These are phyloP conservation scores for Colletotrichum liriopes DNA, from an alignment of 2,329 filamentous ascomycete species.

Conservation along the genomic window DNA sequence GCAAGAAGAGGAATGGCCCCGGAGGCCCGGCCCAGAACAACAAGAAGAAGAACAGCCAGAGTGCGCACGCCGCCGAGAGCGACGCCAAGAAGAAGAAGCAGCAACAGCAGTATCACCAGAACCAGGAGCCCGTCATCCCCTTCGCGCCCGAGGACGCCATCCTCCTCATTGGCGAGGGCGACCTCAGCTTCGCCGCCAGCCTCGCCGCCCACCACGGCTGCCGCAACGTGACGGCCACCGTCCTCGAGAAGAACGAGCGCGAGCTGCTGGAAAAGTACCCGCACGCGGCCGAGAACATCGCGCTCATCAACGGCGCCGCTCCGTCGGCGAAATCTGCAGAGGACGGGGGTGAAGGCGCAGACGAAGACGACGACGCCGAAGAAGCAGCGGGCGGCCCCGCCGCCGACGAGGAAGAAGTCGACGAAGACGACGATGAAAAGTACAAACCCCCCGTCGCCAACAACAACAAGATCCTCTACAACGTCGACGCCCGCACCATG, in stretches of 20 bases:
- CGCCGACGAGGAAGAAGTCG: slow-evolving; percentile 40
- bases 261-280: slow-evolving; percentile 82
- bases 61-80: slow-evolving; percentile 36
- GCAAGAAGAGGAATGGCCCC: slow-evolving; percentile 39
- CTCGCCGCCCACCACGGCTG: slow-evolving; percentile 78
- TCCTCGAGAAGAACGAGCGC: slow-evolving; percentile 71
- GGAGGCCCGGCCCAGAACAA: slow-evolving; percentile 30
- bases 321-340: slow-evolving; percentile 9
- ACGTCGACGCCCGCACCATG: slow-evolving; percentile 78
- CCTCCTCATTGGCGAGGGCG: slow-evolving; percentile 84
- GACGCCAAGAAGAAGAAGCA: slow-evolving; percentile 42
- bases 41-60: slow-evolving; percentile 38
- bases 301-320: slow-evolving; percentile 57
- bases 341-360: slow-evolving; percentile 26
- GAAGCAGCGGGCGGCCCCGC: slow-evolving; percentile 38
- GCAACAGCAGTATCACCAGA: slow-evolving; percentile 47
- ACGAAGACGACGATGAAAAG: slow-evolving; percentile 33
- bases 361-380: slow-evolving; percentile 7
- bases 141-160: slow-evolving; percentile 78
- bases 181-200: slow-evolving; percentile 83
- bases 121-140: slow-evolving; percentile 72
- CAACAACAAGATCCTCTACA: slow-evolving; percentile 68
- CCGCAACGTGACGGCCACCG: slow-evolving; percentile 78
- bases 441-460: slow-evolving; percentile 44
- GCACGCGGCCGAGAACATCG: slow-evolving; percentile 73